Conservation (phyloP, 1,139 yeast genomes). For the Pichia sp. region DNA sequence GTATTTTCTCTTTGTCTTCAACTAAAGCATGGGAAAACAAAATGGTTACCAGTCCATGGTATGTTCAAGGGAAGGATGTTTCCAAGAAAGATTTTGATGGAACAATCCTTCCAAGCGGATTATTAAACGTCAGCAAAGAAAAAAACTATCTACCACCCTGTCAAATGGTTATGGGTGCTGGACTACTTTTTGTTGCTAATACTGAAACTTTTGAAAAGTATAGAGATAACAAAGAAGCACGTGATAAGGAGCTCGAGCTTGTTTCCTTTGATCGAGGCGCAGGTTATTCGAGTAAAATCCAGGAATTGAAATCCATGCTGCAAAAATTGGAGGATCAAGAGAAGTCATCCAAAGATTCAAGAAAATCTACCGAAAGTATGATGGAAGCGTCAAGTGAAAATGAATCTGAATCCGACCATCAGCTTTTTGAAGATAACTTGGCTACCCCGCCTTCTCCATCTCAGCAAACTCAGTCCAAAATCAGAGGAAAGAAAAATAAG, state of each 20-base stretch:
- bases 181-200: conserved; percentile 68
- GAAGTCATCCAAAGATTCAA: not conserved
- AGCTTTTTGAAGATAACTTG: conserved; percentile 3
- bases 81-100: conserved; percentile 65
- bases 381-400: conserved; percentile 6
- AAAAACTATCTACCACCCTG: conserved; percentile 73
- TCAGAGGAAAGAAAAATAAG: conserved; percentile 82
- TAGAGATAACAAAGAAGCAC: conserved; percentile 35
- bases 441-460: conserved; percentile 22
- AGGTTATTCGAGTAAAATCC: conserved; percentile 22
- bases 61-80: conserved; percentile 59
- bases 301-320: conserved; percentile 29
- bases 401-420: conserved; percentile 2
- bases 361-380: not conserved
- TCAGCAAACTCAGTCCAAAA: conserved; percentile 36
- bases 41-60: conserved; percentile 80
- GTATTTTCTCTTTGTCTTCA: conserved; percentile 73
- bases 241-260: conserved; percentile 47
- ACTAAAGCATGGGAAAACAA: conserved; percentile 90
- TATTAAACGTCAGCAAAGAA: conserved; percentile 50
- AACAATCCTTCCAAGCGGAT: conserved; percentile 60
- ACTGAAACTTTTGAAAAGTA: conserved; percentile 47
- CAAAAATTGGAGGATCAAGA: conserved; percentile 32
- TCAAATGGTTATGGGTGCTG: conserved; percentile 86
- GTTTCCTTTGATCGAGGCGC: conserved; percentile 36